Conservation (phyloP, 75 land plant species). For the Isoetes taiwanensis region DNA sequence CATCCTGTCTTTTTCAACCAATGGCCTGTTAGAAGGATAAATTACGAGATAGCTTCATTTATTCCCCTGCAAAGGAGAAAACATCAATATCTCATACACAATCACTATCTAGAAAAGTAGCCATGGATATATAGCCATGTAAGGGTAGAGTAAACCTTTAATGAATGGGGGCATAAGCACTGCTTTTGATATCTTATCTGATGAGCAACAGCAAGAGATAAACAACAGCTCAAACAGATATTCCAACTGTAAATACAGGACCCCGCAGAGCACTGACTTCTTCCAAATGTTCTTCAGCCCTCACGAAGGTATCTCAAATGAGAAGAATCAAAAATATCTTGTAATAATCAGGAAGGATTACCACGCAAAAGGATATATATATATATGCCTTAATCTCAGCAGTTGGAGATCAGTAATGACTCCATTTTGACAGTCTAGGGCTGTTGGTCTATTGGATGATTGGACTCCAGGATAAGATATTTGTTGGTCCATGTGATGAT, state of each 20-base stretch:
- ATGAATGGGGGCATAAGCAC: constrained; percentile 17
- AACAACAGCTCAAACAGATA: constrained; percentile 17
- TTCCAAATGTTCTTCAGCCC: constrained; percentile 11
- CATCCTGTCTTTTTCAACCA: constrained; percentile 17
- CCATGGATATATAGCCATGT: background rate
- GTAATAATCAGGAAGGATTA: too few species aligned
- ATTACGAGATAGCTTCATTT: background rate
- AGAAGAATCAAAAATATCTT: constrained; percentile 13
- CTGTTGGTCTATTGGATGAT: background rate
- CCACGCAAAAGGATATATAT: too few species aligned
- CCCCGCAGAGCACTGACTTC: constrained; percentile 19
- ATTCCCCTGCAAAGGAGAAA: background rate
- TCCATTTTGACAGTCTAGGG: background rate
- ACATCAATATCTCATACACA: background rate
- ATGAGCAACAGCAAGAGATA: constrained; percentile 13
- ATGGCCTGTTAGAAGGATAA: constrained; percentile 3
- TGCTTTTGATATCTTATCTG: constrained; percentile 12
- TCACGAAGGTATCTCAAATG: constrained; percentile 13
- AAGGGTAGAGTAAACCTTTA: constrained; percentile 8
- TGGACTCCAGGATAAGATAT: background rate
- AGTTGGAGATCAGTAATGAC: background rate
- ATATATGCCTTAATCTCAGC: too few species aligned
- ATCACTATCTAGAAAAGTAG: background rate
- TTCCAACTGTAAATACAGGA: constrained; percentile 16
- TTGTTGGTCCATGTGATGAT: too few species aligned